A percentile compares a stretch with the other conserved stretches of the same genome.
Evolutionary conservation across 2,329 filamentous ascomycete species (phyloP).

Genomic region (Monosporascus sp.): DNA sequence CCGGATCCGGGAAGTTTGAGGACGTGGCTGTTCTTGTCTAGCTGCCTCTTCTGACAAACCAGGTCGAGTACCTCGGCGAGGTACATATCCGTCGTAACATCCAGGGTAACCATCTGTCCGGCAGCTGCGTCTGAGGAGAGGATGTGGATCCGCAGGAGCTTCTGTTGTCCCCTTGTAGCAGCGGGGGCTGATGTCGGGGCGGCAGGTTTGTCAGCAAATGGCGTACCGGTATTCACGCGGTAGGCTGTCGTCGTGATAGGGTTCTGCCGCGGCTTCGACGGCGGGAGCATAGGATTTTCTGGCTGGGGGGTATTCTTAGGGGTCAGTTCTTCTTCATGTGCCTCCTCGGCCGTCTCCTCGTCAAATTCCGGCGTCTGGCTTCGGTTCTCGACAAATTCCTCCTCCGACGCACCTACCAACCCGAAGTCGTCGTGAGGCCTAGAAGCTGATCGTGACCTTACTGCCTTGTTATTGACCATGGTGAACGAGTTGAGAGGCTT

Average conservation of each 20-base stretch:
- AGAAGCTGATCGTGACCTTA: conserved; percentile 59
- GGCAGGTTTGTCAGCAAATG: conserved; percentile 53
- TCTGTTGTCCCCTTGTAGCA: conserved; percentile 57
- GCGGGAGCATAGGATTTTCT: conserved; percentile 26
- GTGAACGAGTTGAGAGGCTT: conserved; percentile 74
- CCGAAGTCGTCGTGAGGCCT: conserved; percentile 81
- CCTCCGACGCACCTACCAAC: conserved; percentile 64
- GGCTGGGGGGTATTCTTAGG: conserved; percentile 46
- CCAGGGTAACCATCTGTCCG: conserved; percentile 67
- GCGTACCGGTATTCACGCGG: conserved; percentile 39
- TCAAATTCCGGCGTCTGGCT: conserved; percentile 61
- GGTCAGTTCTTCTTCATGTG: conserved; percentile 35
- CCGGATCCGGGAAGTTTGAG: conserved; percentile 72
- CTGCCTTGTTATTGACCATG: conserved; percentile 69
- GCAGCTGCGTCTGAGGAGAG: conserved; percentile 63
- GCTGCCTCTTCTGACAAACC: conserved; percentile 69
- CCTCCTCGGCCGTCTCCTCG: conserved; percentile 38
- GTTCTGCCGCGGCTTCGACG: conserved; percentile 42
- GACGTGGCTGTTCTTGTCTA: conserved; percentile 75
- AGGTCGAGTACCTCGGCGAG: conserved; percentile 76
- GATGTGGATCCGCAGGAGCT: conserved; percentile 67
- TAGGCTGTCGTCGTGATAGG: conserved; percentile 59
- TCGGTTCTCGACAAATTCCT: conserved; percentile 66
- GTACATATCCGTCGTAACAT: conserved; percentile 78
- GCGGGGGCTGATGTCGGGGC: conserved; percentile 38